Conservation (phyloP, 2,329 filamentous ascomycete species). For the Ceratocystis smalleyi region DNA sequence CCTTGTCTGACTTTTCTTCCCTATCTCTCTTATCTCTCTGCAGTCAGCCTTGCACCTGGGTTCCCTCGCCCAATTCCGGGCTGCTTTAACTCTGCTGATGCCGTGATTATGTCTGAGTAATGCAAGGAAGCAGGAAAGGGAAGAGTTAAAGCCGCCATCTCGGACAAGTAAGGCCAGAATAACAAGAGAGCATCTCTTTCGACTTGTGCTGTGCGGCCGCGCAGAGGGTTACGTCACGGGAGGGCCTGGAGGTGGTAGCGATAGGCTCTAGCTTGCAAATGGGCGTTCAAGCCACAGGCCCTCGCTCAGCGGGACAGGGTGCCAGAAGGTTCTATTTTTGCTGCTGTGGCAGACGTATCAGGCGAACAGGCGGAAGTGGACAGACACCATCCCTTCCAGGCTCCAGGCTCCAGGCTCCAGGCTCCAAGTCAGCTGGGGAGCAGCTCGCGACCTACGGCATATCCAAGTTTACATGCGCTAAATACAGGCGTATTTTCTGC, state of each 20-base stretch:
- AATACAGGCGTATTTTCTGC: no score
- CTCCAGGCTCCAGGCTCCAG: no score
- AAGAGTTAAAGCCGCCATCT: background rate
- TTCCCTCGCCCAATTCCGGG: background rate
- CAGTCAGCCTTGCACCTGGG: background rate
- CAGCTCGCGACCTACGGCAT: no score
- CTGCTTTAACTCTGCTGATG: background rate
- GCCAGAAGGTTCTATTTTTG: background rate
- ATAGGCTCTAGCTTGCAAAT: no score
- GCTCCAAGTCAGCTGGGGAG: background rate
- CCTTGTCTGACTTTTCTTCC: background rate
- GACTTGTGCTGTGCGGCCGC: background rate
- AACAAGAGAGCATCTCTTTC: background rate
- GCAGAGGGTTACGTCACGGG: background rate
- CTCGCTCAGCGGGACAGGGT: background rate
- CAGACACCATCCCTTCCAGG: background rate
- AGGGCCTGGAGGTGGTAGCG: no score
- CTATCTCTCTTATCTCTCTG: background rate
- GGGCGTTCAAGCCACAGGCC: no score
- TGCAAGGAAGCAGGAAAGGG: constrained; percentile 1
- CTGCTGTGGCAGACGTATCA: background rate
- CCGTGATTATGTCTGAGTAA: background rate
- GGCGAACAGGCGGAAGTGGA: background rate
- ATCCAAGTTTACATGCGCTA: no score
- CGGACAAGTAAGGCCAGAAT: background rate